These are phyloP conservation scores for Sisymbrium altissimum DNA, from an alignment of 345 rosid genomes.

Conservation along the genomic window DNA sequence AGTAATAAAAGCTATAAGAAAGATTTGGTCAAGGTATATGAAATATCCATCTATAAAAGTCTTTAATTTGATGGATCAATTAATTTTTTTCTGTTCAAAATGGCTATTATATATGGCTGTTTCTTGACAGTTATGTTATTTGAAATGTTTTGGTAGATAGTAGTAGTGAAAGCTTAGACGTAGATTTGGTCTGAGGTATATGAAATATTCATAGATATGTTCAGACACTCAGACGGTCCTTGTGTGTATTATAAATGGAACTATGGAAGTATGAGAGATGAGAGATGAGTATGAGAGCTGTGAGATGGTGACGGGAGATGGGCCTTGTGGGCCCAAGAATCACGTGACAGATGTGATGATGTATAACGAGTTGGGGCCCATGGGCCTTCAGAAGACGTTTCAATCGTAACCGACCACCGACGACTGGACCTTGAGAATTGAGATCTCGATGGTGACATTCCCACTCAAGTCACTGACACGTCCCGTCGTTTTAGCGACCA, in stretches of 20 bases:
- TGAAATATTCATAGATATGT: no score
- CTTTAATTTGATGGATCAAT: no score
- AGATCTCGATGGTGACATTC: conserved; percentile 23
- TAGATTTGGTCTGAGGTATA: no score
- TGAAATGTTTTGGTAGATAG: no score
- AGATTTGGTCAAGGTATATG: no score
- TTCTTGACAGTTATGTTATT: no score
- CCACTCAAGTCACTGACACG: conserved; percentile 21
- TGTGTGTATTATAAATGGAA: conserved; percentile 14
- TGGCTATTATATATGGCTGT: no score
- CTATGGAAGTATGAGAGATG: conserved; percentile 17
- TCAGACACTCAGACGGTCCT: no score
- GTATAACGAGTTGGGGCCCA: conserved; percentile 18
- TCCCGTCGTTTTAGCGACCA: conserved; percentile 14
- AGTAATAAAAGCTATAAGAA: no score
- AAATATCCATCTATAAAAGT: no score
- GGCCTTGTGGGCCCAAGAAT: conserved; percentile 28
- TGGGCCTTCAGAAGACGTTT: conserved; percentile 29
- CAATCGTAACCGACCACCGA: conserved; percentile 30
- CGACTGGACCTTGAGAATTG: conserved; percentile 26
- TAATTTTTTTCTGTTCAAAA: no score
- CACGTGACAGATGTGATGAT: conserved; percentile 33
- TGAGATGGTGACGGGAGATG: conserved; percentile 33
- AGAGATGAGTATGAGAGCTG: conserved; percentile 23
- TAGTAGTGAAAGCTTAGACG: no score